Base-by-base conservation (phyloP, 176 grass and related monocot genomes). In the Oryza brachyantha region DNA sequence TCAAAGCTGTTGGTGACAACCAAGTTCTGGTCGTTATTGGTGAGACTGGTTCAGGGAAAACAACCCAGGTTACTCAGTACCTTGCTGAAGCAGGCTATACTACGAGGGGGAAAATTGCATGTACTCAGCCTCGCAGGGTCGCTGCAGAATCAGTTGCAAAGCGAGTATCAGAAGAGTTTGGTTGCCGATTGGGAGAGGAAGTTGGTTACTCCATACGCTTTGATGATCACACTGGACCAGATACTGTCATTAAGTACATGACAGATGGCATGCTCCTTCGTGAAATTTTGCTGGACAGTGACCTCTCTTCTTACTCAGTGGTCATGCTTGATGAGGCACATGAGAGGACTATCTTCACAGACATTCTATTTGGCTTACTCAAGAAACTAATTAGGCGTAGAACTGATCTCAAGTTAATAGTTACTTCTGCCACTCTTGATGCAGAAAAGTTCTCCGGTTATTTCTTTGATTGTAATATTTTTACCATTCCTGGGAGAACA, bases 321-420 rank as follows among this genome's bases (percentile, higher is more conserved):
- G 9, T 93, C 48, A 90, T 93, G 91, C 84, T 93, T 66, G 91
- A 93, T 87, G 91, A 93, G 63, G 87, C 91, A 64, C 91, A 93
- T 75, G 91, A 93, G 59, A 93, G 91, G 63, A 85, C 91, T 10
- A 80, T 93, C 41, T 70, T 32, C 26, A 90, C 91, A 2, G 87
- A 93, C 45, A 72, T 90, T 34, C 83, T 90, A 31, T 93, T 93
- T 61, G 84, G 81, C 31, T 76, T 90, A 79, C 78, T 90, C 5
- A 93, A 90, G 60, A 72, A 90, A 35, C 77, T 90, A 21, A 81
- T 93, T 79, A 81, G 14, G 32, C 54, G 72, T 12, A 81, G 91
- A 79, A 50, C 35, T 26, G 81, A 93, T 37, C 66, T 93, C 25
- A 86, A 58, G 40, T 60, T 93, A 22, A 90, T 90, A 37, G 84